phyloP scores from a whole-genome alignment of 2,329 filamentous ascomycete genomes.

The Teratosphaeria viscida region DNA sequence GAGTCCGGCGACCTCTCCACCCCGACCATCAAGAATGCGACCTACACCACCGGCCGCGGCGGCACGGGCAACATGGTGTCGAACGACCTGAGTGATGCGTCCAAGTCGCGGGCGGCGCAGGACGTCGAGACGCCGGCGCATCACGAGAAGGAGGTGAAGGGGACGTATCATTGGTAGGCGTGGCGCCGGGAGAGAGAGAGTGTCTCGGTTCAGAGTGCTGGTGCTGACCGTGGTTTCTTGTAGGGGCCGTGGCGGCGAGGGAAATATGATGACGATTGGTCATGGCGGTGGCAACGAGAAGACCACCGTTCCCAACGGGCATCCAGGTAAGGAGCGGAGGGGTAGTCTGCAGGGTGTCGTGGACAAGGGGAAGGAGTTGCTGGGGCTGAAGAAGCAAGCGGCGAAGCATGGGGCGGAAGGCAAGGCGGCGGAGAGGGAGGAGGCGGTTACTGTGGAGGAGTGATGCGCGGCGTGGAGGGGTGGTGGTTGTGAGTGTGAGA shows the following conservation, averaged over 20 bases:
- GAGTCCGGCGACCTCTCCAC: conserved; percentile 58
- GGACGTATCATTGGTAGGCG: conserved; percentile 47
- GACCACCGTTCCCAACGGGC: conserved; percentile 22
- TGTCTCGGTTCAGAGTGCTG: not conserved
- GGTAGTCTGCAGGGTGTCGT: conserved; percentile 33
- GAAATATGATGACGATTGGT: conserved; percentile 50
- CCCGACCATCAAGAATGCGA: conserved; percentile 69
- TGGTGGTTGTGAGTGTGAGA: not conserved
- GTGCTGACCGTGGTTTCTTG: not conserved
- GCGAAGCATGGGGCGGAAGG: conserved; percentile 8
- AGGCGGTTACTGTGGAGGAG: not conserved
- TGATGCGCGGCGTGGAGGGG: not conserved
- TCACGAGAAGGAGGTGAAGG: conserved; percentile 45
- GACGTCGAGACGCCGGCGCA: conserved; percentile 55
- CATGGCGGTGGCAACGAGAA: conserved; percentile 27
- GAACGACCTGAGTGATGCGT: conserved; percentile 53
- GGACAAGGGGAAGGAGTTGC: conserved; percentile 45
- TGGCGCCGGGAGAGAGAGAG: too few species aligned
- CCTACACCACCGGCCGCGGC: conserved; percentile 82
- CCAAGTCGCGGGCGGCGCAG: conserved; percentile 65
- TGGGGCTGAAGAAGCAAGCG: conserved; percentile 34
- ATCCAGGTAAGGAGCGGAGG: conserved; percentile 10
- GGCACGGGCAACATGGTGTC: conserved; percentile 79
- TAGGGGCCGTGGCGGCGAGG: conserved; percentile 60
- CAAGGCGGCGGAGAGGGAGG: conserved; percentile 2